Evolutionary conservation across 768 basidiomycete species (phyloP).

Genomic region (Amanita pallidorosea): DNA sequence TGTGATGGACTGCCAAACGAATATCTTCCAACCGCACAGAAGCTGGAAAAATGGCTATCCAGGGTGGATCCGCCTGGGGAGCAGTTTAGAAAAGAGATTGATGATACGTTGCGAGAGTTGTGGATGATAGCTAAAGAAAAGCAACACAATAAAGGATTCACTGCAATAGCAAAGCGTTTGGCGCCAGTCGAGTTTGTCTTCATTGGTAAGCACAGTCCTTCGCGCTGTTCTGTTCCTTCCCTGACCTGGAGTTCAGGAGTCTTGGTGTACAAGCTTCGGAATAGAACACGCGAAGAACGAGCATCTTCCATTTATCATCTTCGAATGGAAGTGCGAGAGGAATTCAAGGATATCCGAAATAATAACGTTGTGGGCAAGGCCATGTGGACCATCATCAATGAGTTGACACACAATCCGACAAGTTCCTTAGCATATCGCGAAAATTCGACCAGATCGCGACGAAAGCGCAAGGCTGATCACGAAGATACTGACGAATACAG

Average conservation of each 20-base stretch:
- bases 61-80: conserved; percentile 30
- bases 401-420: conserved; percentile 22
- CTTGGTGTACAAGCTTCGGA: conserved; percentile 45
- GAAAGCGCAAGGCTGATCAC: conserved; percentile 19
- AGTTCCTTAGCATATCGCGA: conserved; percentile 15
- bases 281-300: conserved; percentile 30
- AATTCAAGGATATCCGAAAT: conserved; percentile 54
- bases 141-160: conserved; percentile 36
- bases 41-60: conserved; percentile 44
- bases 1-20: conserved; percentile 43
- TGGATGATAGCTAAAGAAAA: conserved; percentile 37
- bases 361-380: conserved; percentile 44
- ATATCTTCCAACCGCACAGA: conserved; percentile 40
- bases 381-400: conserved; percentile 47
- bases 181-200: conserved; percentile 75
- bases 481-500: conserved; percentile 37
- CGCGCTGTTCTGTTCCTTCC: neutral
- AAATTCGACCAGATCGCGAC: conserved; percentile 14
- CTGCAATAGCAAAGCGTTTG: conserved; percentile 43
- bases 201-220: conserved; percentile 40
- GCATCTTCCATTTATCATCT: conserved; percentile 49
- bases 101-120: conserved; percentile 40
- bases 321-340: conserved; percentile 41
- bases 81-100: conserved; percentile 43
- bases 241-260: conserved; percentile 38